Base-by-base conservation (phyloP, 805 yeast genomes). In the Ogataea dorogensis region DNA sequence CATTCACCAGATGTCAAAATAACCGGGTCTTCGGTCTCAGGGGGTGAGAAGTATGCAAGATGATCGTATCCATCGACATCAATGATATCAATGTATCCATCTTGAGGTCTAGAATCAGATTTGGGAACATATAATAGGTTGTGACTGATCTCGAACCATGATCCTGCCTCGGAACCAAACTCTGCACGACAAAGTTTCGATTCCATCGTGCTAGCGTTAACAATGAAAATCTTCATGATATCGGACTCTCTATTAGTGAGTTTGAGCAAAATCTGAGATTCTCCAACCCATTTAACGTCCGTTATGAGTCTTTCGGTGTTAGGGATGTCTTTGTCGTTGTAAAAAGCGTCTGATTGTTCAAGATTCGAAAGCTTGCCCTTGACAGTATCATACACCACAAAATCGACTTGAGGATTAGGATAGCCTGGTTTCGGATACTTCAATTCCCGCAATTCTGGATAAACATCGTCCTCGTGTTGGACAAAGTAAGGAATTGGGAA, bases 391-490 rank as follows among this genome's bases (percentile, higher is more conserved):
- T 68, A 73, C 24, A 79, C 61, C 35, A 70, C 64, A 31, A 79
- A 52, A 30, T 72, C 73, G 6, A 81, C 87, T 3, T 59, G 53
- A 1, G 96, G 96, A 50, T 86, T 88, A 5, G 79, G 64, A 32
- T 65, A 75, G 0, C 96, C 96, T 5, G 95, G 81, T 53, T 87
- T 87, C 7, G 96, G 96, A 56, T 87, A 87, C 55, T 84, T 85
- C 48, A 84, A 68, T 8, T 67, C 62, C 21, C 68, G 65, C 42
- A 81, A 53, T 13, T 75, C 74, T 5, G 95, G 87, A 51, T 86
- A 84, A n/a, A 51, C 46, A 14, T 48, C 52, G 28, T 46, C 46
- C 7, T 60, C 64, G 32, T 66, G 59, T 46, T 80, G 83, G 10
- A 77, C 83, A 62, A 75, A 86, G 56, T 81, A 86, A 4, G 89